phyloP scores from a whole-genome alignment of 495 filamentous ascomycete genomes.

The Aspergillus homomorphus region DNA sequence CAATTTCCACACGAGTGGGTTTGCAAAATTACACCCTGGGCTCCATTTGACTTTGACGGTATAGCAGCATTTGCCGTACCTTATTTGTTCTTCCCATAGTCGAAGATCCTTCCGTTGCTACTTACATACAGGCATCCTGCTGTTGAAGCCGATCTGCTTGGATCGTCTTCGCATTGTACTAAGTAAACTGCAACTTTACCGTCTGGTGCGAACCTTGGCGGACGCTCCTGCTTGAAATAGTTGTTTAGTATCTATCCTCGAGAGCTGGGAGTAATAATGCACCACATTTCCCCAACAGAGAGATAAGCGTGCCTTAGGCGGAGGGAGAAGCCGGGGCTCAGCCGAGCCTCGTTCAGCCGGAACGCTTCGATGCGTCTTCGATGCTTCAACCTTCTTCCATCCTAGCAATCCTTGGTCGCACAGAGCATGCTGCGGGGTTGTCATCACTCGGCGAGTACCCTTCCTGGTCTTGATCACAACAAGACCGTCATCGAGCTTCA shows the following conservation, averaged over 20 bases:
- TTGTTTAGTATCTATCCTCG: too few relatives aligned
- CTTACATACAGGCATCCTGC: neutral
- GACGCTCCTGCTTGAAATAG: too few relatives aligned
- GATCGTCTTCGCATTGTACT: neutral
- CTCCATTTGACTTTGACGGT: neutral
- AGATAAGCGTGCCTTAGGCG: slow-evolving; percentile 19
- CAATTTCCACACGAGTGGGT: neutral
- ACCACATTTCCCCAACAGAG: neutral
- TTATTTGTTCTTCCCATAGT: slow-evolving; percentile 9
- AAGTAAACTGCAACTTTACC: neutral
- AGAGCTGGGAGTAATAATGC: neutral
- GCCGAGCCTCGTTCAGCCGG: slow-evolving; percentile 19
- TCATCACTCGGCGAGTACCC: slow-evolving; percentile 24
- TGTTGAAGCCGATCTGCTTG: neutral
- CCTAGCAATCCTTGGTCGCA: slow-evolving; percentile 5
- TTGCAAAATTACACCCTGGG: neutral
- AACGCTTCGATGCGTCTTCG: slow-evolving; percentile 41
- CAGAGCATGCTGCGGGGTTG: slow-evolving; percentile 15
- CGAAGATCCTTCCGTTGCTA: neutral
- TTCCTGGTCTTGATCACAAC: slow-evolving; percentile 1
- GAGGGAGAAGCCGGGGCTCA: slow-evolving; percentile 17
- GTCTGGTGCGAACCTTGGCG: too few relatives aligned
- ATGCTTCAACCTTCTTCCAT: slow-evolving; percentile 27
- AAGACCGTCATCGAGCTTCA: slow-evolving; percentile 10
- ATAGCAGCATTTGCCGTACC: slow-evolving; percentile 7